Evolutionary conservation across 2,329 filamentous ascomycete species (phyloP), one percentile per base, ranked within the genome.

Genomic region (Grosmannia penicillata): DNA sequence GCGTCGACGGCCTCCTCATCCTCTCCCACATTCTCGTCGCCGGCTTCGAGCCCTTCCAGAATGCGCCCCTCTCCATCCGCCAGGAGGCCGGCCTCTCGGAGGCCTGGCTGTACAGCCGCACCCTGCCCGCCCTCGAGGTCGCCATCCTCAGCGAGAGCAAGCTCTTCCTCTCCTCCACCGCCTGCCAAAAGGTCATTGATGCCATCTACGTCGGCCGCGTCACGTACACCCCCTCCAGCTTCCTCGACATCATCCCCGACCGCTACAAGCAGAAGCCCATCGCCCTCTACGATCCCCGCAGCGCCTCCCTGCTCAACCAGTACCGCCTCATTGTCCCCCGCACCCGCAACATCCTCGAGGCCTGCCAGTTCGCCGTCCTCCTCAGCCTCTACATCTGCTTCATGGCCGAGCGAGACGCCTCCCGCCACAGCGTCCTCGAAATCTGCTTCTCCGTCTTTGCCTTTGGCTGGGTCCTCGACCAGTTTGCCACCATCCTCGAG

Each of bases 211-310:
- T 78, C 29, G 84, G 84, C 6, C 70, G 80, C 25, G 72, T 93
- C 43, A 77, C 86, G 26, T 91, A 91, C 53, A 89, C 83, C 2
- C 84, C 84, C 0, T 83, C 78, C 0, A 76, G 77, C 0, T 86
- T 84, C 53, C 74, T 89, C 54, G 81, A 91, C 55, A 80, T 93
- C 42, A 75, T 93, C 34, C 83, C 84, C 1, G 84, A 91, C 53
- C 76, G 81, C 48, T 93, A 91, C 63, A 91, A 91, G 59, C 72
- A 80, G 50, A 82, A 82, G 48, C 82, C 82, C 3, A 87, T 91
- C 39, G 78, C 80, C 8, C 61, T 91, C 0, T 91, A 91, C 54
- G 78, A 87, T 50, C 84, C 83, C 2, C 65, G 79, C 14, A 72
- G 77, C 45, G 82, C 79, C 6, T 81, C 82, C 1, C 53, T 87